These are phyloP conservation scores for Solanum pinnatisectum DNA, from an alignment of 257 asterid genomes.

Conservation along the genomic window DNA sequence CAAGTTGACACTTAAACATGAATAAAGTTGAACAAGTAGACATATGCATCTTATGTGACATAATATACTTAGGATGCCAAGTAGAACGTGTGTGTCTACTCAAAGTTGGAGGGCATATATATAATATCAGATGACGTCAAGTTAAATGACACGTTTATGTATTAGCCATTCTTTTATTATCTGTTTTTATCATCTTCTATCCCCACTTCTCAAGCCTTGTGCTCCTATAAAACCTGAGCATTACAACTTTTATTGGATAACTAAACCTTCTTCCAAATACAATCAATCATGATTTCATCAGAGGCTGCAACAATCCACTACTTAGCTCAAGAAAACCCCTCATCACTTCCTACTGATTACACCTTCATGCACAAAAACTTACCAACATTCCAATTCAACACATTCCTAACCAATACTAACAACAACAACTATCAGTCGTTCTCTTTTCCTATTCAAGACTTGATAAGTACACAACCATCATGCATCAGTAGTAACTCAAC, in stretches of 20 bases:
- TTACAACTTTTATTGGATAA: slow-evolving; percentile 7
- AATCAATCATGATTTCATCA: slow-evolving; percentile 41
- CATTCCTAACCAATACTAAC: slow-evolving; percentile 12
- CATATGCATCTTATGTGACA: not conserved
- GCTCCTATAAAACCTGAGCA: slow-evolving; percentile 52
- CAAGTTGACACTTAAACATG: no score
- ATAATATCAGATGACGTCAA: not conserved
- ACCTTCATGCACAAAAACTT: slow-evolving; percentile 26
- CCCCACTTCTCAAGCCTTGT: slow-evolving; percentile 9
- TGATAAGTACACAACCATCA: not conserved
- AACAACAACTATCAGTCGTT: not conserved
- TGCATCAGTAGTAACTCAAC: slow-evolving; percentile 34
- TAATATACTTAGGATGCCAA: not conserved
- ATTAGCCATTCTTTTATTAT: not conserved
- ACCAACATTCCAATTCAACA: slow-evolving; percentile 31
- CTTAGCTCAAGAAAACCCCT: slow-evolving; percentile 29
- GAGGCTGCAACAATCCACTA: slow-evolving; percentile 43
- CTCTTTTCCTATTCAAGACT: slow-evolving; percentile 23
- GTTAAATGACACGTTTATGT: not conserved
- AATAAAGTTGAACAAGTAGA: not conserved
- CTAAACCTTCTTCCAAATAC: not conserved
- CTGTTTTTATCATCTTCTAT: not conserved
- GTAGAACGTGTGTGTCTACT: not conserved
- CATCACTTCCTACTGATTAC: slow-evolving; percentile 28
- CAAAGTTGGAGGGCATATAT: no score